Base-by-base conservation (phyloP, 495 filamentous ascomycete genomes). In the Saxophila tyrrhenica region DNA sequence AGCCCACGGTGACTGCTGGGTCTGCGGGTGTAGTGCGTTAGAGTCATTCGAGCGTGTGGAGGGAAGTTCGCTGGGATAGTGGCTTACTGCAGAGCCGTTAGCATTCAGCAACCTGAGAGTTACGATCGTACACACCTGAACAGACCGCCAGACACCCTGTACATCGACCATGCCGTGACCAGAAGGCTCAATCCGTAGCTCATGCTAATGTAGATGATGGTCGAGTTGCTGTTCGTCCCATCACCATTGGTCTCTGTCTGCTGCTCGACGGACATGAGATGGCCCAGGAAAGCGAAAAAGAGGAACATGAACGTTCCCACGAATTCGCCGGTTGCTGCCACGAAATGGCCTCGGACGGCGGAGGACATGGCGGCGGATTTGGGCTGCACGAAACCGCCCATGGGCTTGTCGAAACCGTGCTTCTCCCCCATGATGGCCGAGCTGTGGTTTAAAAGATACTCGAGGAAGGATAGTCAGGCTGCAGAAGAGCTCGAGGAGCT, bases 241-340 rank as follows among this genome's bases (percentile, higher is more conserved):
- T 70, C 65, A 1, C 69, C 70, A 1, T 64, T 67, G 3, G 55
- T 50, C 60, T 83, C 82, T 41, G 84, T 79, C 24, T 85, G 59
- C 38, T 64, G 64, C 1, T 62, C 64, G 9, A 32, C 58, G 7
- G 56, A 78, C 56, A 58, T 58, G 3, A 5, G 3, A 50, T 58
- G 56, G 3, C 56, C 56, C 0, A 58, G 32, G 51, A 62, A 66
- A 52, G 62, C 64, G 54, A 66, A 60, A 48, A 66, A 66, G 23
- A 66, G 59, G 53, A 66, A 66, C 44, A 64, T 29, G 35, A 62
- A 66, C 1, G 64, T 66, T 8, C 64, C 64, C 15, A 56, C 56
- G 25, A 66, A 64, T 53, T 66, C 64, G 23, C 64, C 64, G 11
- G 56, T 46, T 58, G 63, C 61, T 39, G 62, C 62, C 41, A 66